Conservation (phyloP, 192 early-diverging fungal species). For the Gorgonomyces haynaldii region DNA sequence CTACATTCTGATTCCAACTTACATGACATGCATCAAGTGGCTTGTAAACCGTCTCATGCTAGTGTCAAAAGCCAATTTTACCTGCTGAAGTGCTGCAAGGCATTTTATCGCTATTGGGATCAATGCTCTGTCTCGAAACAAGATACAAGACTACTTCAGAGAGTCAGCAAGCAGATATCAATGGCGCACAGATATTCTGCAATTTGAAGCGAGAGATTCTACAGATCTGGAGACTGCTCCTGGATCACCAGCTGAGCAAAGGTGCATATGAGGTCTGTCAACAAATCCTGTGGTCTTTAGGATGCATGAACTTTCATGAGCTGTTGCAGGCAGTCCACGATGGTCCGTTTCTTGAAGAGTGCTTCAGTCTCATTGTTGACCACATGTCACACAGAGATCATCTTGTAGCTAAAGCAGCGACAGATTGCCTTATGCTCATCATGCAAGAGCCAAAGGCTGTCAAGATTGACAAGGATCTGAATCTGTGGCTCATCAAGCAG, state of each 20-base stretch:
- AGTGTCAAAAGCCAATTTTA: conserved; percentile 14
- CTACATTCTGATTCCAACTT: conserved; percentile 50
- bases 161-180: not conserved
- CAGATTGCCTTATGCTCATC: conserved; percentile 51
- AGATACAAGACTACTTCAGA: conserved; percentile 4
- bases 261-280: conserved; percentile 8
- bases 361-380: conserved; percentile 51
- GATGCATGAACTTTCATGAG: conserved; percentile 2
- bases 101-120: conserved; percentile 36
- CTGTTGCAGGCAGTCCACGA: not conserved
- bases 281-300: conserved; percentile 17
- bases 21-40: conserved; percentile 48
- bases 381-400: conserved; percentile 52
- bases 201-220: not conserved
- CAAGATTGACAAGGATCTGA: not conserved
- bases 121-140: conserved; percentile 22
- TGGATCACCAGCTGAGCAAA: conserved; percentile 12
- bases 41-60: conserved; percentile 27
- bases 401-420: conserved; percentile 46
- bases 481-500: conserved; percentile 11
- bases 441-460: conserved; percentile 33
- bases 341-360: conserved; percentile 36
- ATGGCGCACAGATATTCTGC: not conserved
- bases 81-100: conserved; percentile 26
- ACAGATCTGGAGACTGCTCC: conserved; percentile 11